Evolutionary conservation across 2,329 filamentous ascomycete genomes (phyloP), one percentile per base, ranked within the genome.

Genomic region (Beauveria asiatica): DNA sequence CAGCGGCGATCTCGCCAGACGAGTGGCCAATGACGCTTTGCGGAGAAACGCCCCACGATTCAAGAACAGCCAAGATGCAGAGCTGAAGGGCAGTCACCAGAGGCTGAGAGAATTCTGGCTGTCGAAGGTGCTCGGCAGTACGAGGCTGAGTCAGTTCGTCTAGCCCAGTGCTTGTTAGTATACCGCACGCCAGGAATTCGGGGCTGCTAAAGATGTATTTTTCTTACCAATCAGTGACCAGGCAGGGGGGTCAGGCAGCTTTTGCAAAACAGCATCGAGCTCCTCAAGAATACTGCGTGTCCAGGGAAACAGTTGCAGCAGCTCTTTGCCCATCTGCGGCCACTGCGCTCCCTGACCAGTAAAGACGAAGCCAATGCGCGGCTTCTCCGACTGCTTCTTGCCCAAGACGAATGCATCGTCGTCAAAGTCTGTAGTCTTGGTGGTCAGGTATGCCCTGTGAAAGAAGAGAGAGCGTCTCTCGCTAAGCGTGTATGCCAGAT

Each of bases 51-150:
- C 66, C 65, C 52, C 69, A 74, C 2, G 62, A 64, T 30, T 65
- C 61, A n/a, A 75, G 65, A 0, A 78, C 66, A 17, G 76, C 69
- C 0, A 77, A 68, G 1, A 80, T 61, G 1, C 67, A 74, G 3
- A 79, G 66, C 61, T 80, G 78, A 0, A 80, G 46, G 0, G 75
- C 74, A 0, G 76, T 78, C 57, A 72, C 77, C 0, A 74, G 59
- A 5, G 75, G 70, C 62, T 76, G 59, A 16, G 53, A 64, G 77
- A 78, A 11, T 44, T 65, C 77, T 0, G 80, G 45, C 21, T 52
- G 41, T 21, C 46, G 46, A 33, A 56, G 53, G 19, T 53, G 49
- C 5, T 53, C 42, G 11, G 48, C 42, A 17, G 39, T 21, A 13
- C 48, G 57, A 30, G 27, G 17, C 13, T 61, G 57, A 44, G 60